Base-by-base conservation (phyloP, 495 filamentous ascomycete species). In the Aspergillus affinis region DNA sequence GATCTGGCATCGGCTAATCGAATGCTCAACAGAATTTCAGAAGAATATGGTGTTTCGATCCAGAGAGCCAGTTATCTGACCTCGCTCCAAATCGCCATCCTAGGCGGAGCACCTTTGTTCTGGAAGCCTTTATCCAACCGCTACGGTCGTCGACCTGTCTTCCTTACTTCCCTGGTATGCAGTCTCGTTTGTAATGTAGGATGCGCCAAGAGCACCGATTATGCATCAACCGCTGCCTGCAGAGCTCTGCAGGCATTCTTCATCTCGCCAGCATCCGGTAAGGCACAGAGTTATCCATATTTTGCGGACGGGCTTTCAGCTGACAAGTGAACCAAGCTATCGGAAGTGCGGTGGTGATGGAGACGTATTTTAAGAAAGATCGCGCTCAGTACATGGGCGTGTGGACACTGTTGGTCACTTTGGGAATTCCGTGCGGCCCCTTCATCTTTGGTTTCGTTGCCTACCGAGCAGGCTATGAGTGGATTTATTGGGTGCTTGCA, bases 91-190 rank as follows among this genome's bases (percentile, higher is more conserved):
- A 85, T 84, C 55, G 70, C 75, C 41, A 72, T 82, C 48, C 59
- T 81, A 7, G 79, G 82, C 27, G 72, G 70, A 36, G 75, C 78
- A 0, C 82, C 82, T 0, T 60, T 84, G 1, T 73, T 84, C 56
- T 83, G 82, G 78, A 78, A 80, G n/a, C 84, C 84, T 0, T 54
- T 86, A n/a, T 80, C 83, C 6, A 82, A 83, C 55, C 72, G 81
- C 10, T 86, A 71, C 56, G 83, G 84, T 4, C 75, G 82, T n/a
- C 78, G 83, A 3, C 80, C 79, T 6, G 73, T 83, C 32, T 78
- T 83, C 32, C 69, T 86, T 8, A 41, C 83, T 6, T 83, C 81
- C 6, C 65, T 78, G 1, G 55, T 81, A 10, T 68, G 73, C 45
- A 75, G 78, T 60, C 62, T 77, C 2, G 67, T 79, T 2, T 77